Percentiles rank a stretch among this genome's conserved stretches.
Evolutionary conservation across 371 early-diverging fungal species (phyloP).

Genomic region (Basidiobolus meristosporus): DNA sequence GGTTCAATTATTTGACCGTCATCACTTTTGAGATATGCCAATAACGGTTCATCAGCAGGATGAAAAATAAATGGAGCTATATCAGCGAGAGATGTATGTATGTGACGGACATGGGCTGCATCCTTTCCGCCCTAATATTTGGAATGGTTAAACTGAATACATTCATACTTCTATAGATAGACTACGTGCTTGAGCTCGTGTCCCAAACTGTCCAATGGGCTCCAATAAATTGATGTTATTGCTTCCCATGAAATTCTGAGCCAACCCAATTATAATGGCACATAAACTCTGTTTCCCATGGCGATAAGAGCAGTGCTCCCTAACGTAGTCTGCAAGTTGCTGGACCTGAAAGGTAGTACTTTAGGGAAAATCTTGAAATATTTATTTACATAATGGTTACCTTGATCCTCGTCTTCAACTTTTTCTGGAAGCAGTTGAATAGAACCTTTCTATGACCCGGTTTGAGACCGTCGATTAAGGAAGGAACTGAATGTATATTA

Average conservation of each 20-base stretch:
- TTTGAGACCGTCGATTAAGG: slow-evolving; percentile 96
- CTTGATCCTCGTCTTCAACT: slow-evolving; percentile 78
- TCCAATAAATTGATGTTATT: slow-evolving; percentile 91
- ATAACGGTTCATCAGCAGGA: slow-evolving; percentile 73
- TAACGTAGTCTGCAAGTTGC: slow-evolving; percentile 89
- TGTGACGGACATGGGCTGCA: slow-evolving; percentile 96
- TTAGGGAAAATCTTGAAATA: background rate
- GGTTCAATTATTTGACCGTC: slow-evolving; percentile 96
- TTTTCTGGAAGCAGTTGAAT: slow-evolving; percentile 85
- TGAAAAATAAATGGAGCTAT: slow-evolving; percentile 79
- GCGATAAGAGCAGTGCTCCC: slow-evolving; percentile 92
- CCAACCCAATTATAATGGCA: slow-evolving; percentile 91
- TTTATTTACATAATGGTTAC: slow-evolving; percentile 12
- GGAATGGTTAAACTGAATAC: background rate
- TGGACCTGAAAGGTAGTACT: slow-evolving; percentile 27
- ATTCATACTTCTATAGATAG: background rate
- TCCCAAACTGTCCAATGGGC: slow-evolving; percentile 97
- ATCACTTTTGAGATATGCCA: slow-evolving; percentile 84
- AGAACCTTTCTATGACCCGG: slow-evolving; percentile 98
- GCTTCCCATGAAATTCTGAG: slow-evolving; percentile 96
- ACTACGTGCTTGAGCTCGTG: slow-evolving; percentile 46
- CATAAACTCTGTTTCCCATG: slow-evolving; percentile 92
- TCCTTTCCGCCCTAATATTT: slow-evolving; percentile 80
- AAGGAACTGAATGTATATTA: slow-evolving; percentile 95
- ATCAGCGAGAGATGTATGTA: slow-evolving; percentile 67